phyloP scores from a whole-genome alignment of 2,329 filamentous ascomycete species.

The Sarocladium oryzae region DNA sequence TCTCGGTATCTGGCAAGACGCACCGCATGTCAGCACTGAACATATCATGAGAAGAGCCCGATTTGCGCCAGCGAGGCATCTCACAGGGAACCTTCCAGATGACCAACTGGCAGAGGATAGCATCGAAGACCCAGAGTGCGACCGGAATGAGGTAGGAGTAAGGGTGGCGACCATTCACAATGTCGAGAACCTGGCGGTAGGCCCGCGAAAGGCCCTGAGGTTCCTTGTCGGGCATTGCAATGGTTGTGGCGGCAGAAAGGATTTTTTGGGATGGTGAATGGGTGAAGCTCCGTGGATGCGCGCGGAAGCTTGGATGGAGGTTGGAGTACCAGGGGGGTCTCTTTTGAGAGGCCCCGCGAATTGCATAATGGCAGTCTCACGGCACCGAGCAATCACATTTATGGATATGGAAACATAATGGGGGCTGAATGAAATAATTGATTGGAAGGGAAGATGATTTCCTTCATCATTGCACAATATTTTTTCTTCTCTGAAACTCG shows the following conservation, averaged over 20 bases:
- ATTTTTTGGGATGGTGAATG: neutral
- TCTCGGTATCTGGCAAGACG: constrained; percentile 69
- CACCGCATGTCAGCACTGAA: neutral
- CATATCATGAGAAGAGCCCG: neutral
- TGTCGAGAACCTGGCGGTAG: constrained; percentile 8
- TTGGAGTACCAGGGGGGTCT: too few relatives aligned
- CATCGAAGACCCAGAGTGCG: constrained; percentile 63
- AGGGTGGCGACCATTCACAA: constrained; percentile 36
- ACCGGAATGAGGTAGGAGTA: constrained; percentile 48
- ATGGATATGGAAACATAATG: too few relatives aligned
- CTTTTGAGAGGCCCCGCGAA: too few relatives aligned
- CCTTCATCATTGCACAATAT: too few relatives aligned
- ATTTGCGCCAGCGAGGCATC: constrained; percentile 20
- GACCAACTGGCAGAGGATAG: constrained; percentile 63
- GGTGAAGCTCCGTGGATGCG: too few relatives aligned
- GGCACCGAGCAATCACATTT: too few relatives aligned
- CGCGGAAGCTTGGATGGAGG: too few relatives aligned
- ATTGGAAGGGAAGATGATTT: too few relatives aligned
- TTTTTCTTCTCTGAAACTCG: too few relatives aligned
- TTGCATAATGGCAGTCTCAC: too few relatives aligned
- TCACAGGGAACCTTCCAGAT: constrained; percentile 80
- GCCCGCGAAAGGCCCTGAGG: neutral
- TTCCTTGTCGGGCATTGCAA: constrained; percentile 21
- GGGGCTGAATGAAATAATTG: too few relatives aligned
- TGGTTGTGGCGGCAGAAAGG: neutral